Evolutionary conservation across 2,329 filamentous ascomycete genomes (phyloP).

Genomic region (Neofusicoccum ribis): DNA sequence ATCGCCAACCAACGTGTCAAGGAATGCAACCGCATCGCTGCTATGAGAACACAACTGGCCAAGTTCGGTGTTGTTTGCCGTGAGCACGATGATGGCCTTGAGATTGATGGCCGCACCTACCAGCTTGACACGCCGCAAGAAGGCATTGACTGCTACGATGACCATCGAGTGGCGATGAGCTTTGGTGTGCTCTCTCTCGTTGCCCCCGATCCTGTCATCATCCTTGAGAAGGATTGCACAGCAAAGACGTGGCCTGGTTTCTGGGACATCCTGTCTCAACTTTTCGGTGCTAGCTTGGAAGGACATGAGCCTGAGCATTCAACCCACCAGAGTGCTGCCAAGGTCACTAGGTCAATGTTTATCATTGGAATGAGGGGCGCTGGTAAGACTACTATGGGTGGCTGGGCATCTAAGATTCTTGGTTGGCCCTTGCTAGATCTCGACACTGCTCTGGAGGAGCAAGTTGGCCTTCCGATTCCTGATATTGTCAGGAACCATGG

Average conservation of each 20-base stretch:
- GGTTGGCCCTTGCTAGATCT: conserved; percentile 80
- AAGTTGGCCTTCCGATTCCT: conserved; percentile 74
- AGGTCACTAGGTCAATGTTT: conserved; percentile 69
- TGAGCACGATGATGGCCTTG: conserved; percentile 93
- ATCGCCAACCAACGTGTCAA: conserved; percentile 98
- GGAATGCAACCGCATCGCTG: conserved; percentile 93
- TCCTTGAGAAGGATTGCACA: conserved; percentile 88
- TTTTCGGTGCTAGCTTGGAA: conserved; percentile 74
- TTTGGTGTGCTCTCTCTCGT: conserved; percentile 84
- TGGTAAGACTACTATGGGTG: conserved; percentile 90
- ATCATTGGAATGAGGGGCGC: conserved; percentile 97
- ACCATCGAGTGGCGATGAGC: conserved; percentile 97
- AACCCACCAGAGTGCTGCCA: conserved; percentile 37
- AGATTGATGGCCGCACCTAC: conserved; percentile 61
- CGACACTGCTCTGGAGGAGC: conserved; percentile 80
- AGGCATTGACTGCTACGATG: conserved; percentile 89
- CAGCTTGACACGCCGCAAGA: conserved; percentile 53
- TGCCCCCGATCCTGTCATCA: conserved; percentile 68
- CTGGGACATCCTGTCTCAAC: conserved; percentile 85
- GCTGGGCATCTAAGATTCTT: conserved; percentile 77
- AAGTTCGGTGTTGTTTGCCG: conserved; percentile 88
- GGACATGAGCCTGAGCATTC: conserved; percentile 64
- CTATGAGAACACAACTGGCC: conserved; percentile 91
- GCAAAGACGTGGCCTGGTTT: conserved; percentile 99
- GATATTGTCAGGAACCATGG: conserved; percentile 77